A percentile compares a stretch with the other conserved stretches of the same genome.
Conservation (phyloP, 1,139 yeast species). For the Geotrichum cucujoidarum region DNA sequence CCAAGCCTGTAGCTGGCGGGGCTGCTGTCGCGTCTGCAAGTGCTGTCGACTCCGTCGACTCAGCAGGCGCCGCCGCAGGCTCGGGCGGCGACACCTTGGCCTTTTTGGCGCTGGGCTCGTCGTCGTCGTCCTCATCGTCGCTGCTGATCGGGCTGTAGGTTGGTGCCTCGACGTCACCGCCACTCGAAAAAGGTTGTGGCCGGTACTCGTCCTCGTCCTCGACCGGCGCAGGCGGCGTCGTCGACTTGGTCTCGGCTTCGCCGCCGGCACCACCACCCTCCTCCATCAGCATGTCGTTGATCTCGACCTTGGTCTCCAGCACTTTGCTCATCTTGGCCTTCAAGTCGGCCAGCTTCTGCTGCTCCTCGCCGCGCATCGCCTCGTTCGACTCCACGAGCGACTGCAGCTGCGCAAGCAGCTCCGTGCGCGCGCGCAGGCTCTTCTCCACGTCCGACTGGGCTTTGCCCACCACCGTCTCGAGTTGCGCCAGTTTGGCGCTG, state of each 20-base stretch:
- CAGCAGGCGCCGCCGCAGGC: neutral
- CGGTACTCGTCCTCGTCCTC: conserved; percentile 14
- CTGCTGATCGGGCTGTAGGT: conserved; percentile 37
- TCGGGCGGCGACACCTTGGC: conserved; percentile 18
- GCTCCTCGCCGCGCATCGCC: conserved; percentile 46
- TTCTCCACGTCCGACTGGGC: conserved; percentile 34
- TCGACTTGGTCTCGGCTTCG: conserved; percentile 16
- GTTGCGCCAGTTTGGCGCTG: conserved; percentile 39
- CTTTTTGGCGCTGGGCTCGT: conserved; percentile 21
- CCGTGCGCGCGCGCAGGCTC: conserved; percentile 41
- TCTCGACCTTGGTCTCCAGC: conserved; percentile 43
- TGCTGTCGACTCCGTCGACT: neutral
- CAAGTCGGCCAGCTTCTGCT: conserved; percentile 43
- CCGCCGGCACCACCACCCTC: no score
- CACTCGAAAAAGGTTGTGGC: conserved; percentile 22
- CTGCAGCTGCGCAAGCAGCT: conserved; percentile 43
- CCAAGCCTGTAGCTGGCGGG: conserved; percentile 23
- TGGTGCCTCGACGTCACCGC: conserved; percentile 37
- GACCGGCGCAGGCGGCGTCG: conserved; percentile 17
- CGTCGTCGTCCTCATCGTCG: conserved; percentile 26
- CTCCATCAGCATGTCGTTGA: conserved; percentile 43
- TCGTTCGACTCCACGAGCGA: conserved; percentile 41
- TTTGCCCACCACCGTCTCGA: conserved; percentile 19
- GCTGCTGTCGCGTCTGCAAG: neutral
- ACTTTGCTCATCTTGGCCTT: conserved; percentile 41